Evolutionary conservation across 345 rosid species (phyloP).

Genomic region (Acer saccharum): DNA sequence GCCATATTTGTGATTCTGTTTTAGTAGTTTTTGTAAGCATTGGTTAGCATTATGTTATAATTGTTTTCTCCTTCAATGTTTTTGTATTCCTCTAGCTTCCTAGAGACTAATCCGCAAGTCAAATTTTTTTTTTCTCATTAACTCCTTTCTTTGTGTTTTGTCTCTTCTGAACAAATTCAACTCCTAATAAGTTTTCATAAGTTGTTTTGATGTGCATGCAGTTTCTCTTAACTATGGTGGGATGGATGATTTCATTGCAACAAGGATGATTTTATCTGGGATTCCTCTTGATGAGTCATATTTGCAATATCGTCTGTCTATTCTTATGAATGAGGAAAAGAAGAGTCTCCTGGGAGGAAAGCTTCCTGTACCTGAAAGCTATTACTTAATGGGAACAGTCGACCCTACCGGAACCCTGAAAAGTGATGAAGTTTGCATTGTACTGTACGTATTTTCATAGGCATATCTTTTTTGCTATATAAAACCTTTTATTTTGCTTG

Average conservation of each 20-base stretch:
- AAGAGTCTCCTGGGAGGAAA: conserved; percentile 58
- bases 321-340: conserved; percentile 43
- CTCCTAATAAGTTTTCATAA: conserved; percentile 9
- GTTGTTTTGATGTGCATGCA: conserved; percentile 26
- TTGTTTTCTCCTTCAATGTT: neutral
- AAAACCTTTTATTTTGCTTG: neutral
- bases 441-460: conserved; percentile 51
- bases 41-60: neutral
- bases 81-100: conserved; percentile 1
- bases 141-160: neutral
- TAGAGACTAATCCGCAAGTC: neutral
- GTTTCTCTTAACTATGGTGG: conserved; percentile 52
- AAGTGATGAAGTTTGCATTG: conserved; percentile 74
- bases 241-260: conserved; percentile 47
- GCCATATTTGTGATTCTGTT: neutral
- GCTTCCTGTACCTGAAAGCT: conserved; percentile 65
- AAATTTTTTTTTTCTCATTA: neutral
- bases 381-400: conserved; percentile 82
- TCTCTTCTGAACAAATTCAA: neutral
- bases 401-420: conserved; percentile 73
- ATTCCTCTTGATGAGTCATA: conserved; percentile 72
- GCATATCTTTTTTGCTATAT: neutral
- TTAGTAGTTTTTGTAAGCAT: neutral
- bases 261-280: conserved; percentile 63
- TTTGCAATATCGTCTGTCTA: conserved; percentile 48